Evolutionary conservation across 176 grass and related monocot species (phyloP).

Genomic region (Puya raimondii): DNA sequence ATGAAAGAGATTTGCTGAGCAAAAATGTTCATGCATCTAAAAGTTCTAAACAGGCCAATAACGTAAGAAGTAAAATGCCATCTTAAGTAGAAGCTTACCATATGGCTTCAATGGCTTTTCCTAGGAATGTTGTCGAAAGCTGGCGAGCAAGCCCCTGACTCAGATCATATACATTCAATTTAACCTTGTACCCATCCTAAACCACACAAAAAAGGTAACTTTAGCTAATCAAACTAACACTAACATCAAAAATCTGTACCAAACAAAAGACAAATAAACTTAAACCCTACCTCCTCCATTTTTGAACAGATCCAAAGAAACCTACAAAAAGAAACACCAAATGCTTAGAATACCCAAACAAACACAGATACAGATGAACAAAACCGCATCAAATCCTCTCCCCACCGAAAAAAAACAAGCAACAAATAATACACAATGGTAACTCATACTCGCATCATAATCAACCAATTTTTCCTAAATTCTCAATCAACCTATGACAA

Average conservation of each 20-base stretch:
- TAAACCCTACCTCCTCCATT: slow-evolving; percentile 56
- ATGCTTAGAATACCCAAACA: not conserved
- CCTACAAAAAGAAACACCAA: not conserved
- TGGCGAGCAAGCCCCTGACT: slow-evolving; percentile 72
- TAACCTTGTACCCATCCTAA: slow-evolving; percentile 81
- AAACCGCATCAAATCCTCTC: not conserved
- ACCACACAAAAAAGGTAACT: slow-evolving; percentile 7
- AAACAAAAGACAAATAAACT: not conserved
- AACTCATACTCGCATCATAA: too few relatives aligned
- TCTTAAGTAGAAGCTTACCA: slow-evolving; percentile 33
- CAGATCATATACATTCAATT: slow-evolving; percentile 79
- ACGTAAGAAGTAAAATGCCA: not conserved
- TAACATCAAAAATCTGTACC: not conserved
- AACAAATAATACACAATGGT: too few relatives aligned
- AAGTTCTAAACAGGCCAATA: not conserved
- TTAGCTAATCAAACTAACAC: not conserved
- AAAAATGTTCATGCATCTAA: not conserved
- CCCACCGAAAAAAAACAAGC: too few relatives aligned
- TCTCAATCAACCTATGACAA: too few relatives aligned
- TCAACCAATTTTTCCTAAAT: too few relatives aligned
- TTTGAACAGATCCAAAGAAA: not conserved
- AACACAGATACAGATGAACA: not conserved
- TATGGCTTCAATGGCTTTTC: slow-evolving; percentile 64
- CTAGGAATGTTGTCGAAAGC: slow-evolving; percentile 47
- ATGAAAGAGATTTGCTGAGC: not conserved